A percentile compares a stretch with the other conserved stretches of the same genome.
phyloP scores from a whole-genome alignment of 2,329 filamentous ascomycete genomes.

The Paecilomyces niveus region DNA sequence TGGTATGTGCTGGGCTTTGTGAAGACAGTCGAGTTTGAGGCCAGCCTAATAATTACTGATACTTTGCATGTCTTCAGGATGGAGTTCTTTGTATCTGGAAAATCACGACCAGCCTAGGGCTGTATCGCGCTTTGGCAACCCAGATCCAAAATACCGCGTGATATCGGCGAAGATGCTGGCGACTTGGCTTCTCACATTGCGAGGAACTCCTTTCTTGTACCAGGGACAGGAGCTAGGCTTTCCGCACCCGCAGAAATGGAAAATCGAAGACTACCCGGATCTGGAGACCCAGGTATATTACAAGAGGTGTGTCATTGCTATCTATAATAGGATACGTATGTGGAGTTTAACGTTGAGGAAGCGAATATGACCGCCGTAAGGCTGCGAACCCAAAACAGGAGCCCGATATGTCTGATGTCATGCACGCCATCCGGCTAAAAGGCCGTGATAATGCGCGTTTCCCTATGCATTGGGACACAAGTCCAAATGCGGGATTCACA shows the following conservation, averaged over 20 bases:
- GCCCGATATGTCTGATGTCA: conserved; percentile 10
- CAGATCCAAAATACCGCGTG: conserved; percentile 38
- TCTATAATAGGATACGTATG: neutral
- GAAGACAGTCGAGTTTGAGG: neutral
- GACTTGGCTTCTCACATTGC: conserved; percentile 41
- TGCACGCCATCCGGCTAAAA: conserved; percentile 10
- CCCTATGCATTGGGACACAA: conserved; percentile 59
- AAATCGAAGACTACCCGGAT: conserved; percentile 36
- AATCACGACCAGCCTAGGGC: conserved; percentile 57
- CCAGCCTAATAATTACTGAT: neutral
- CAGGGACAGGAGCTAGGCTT: conserved; percentile 58
- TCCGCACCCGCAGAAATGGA: conserved; percentile 48
- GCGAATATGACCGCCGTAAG: conserved; percentile 8
- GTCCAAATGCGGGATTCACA: conserved; percentile 56
- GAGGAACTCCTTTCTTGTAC: conserved; percentile 53
- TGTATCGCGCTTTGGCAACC: conserved; percentile 46
- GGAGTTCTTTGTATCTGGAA: conserved; percentile 56
- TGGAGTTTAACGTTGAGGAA: neutral
- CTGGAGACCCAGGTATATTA: conserved; percentile 45
- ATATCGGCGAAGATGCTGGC: conserved; percentile 49
- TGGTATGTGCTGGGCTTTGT: conserved; percentile 1
- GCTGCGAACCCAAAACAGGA: conserved; percentile 5
- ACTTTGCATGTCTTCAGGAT: conserved; percentile 28
- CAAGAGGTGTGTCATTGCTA: conserved; percentile 22
- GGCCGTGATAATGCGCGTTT: conserved; percentile 58